Conservation (phyloP, 306 rosid genomes). For the Prunus mume region DNA sequence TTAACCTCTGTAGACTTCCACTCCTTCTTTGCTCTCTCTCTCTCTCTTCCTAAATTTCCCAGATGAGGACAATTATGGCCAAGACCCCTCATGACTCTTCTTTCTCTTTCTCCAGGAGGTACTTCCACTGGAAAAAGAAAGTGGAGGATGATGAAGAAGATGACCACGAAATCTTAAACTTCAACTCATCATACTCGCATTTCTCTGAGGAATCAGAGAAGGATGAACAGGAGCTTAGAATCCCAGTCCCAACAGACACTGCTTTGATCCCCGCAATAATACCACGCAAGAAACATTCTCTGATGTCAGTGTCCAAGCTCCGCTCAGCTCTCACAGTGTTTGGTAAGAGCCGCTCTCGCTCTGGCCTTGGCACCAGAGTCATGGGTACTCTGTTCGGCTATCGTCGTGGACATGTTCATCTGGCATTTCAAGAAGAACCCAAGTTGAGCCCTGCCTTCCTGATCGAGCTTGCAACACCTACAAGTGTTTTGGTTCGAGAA, state of each 20-base stretch:
- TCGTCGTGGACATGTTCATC: constrained; percentile 72
- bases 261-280: neutral
- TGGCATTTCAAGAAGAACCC: constrained; percentile 68
- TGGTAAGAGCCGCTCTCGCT: constrained; percentile 28
- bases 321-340: constrained; percentile 47
- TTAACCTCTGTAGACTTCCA: neutral
- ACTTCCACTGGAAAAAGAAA: constrained; percentile 75
- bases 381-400: constrained; percentile 82
- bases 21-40: neutral
- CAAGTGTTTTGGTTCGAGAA: constrained; percentile 67
- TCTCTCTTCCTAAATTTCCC: neutral
- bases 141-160: constrained; percentile 37
- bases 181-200: constrained; percentile 44
- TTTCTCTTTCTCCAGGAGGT: constrained; percentile 80
- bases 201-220: constrained; percentile 24
- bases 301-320: constrained; percentile 41
- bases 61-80: constrained; percentile 67
- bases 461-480: constrained; percentile 67
- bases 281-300: constrained; percentile 21
- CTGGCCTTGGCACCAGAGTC: constrained; percentile 41
- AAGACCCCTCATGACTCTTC: constrained; percentile 74
- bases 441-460: constrained; percentile 52
- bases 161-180: constrained; percentile 42
- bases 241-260: constrained; percentile 19
- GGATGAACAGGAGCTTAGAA: constrained; percentile 9